These are phyloP conservation scores for Suillus americanus DNA, from an alignment of 768 basidiomycete genomes.

Conservation along the genomic window DNA sequence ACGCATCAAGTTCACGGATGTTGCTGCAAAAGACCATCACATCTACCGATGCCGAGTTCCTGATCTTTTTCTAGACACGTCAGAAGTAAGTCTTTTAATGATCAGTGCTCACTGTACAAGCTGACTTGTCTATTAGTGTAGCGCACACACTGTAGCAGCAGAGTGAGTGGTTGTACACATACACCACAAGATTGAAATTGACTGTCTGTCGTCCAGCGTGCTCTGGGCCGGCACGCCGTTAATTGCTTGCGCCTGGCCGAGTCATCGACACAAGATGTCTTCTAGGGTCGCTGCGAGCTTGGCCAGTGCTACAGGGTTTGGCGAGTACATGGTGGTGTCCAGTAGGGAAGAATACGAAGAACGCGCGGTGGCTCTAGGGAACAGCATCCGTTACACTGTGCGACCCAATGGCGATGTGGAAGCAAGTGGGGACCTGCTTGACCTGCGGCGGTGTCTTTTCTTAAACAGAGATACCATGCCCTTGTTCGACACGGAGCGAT, in stretches of 20 bases:
- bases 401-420: slow-evolving; percentile 14
- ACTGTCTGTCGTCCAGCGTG: slow-evolving; percentile 32
- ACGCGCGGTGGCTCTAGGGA: slow-evolving; percentile 42
- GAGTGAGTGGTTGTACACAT: slow-evolving; percentile 35
- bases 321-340: slow-evolving; percentile 45
- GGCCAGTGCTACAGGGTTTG: slow-evolving; percentile 47
- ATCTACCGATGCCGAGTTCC: slow-evolving; percentile 46
- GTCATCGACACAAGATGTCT: slow-evolving; percentile 47
- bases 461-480: slow-evolving; percentile 41
- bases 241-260: slow-evolving; percentile 44
- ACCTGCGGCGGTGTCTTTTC: slow-evolving; percentile 42
- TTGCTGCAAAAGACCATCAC: slow-evolving; percentile 45
- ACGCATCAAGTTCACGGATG: slow-evolving; percentile 48
- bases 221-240: slow-evolving; percentile 54
- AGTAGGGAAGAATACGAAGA: slow-evolving; percentile 45
- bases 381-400: slow-evolving; percentile 21
- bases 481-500: slow-evolving; percentile 48
- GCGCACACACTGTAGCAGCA: slow-evolving; percentile 50
- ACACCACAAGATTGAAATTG: slow-evolving; percentile 1
- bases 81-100: slow-evolving; percentile 35
- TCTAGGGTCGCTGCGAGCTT: slow-evolving; percentile 51
- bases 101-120: not conserved
- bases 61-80: slow-evolving; percentile 52
- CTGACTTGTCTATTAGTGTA: slow-evolving; percentile 35
- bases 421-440: slow-evolving; percentile 36